These are phyloP conservation scores for Heliophila coronopifolia DNA, from an alignment of 441 rosid genomes.

Conservation along the genomic window DNA sequence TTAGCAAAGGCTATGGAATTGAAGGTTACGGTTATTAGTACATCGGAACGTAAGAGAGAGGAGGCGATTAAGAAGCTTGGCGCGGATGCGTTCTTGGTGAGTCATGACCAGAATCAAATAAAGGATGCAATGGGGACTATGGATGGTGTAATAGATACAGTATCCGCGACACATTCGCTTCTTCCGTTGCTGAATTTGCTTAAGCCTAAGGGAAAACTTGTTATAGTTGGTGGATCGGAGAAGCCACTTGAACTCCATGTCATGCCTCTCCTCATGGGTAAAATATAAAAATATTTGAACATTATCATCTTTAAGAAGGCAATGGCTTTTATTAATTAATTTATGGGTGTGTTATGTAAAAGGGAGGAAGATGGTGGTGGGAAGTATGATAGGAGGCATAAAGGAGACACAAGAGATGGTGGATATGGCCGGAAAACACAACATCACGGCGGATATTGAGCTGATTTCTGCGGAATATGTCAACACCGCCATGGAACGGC, in stretches of 20 bases:
- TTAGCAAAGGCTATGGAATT: slow-evolving; percentile 50
- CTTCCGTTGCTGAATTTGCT: slow-evolving; percentile 35
- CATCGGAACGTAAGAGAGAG: slow-evolving; percentile 39
- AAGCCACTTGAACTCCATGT: slow-evolving; percentile 45
- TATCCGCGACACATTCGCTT: slow-evolving; percentile 39
- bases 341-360: not conserved
- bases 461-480: slow-evolving; percentile 41
- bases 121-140: slow-evolving; percentile 36
- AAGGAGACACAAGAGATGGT: slow-evolving; percentile 55
- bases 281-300: too few relatives aligned
- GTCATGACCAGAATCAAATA: slow-evolving; percentile 29
- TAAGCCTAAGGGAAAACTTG: slow-evolving; percentile 38
- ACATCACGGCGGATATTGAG: slow-evolving; percentile 40
- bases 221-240: slow-evolving; percentile 37
- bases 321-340: too few relatives aligned
- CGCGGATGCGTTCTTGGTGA: slow-evolving; percentile 40
- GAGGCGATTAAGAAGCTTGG: slow-evolving; percentile 44
- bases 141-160: slow-evolving; percentile 56
- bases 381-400: slow-evolving; percentile 44
- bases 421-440: slow-evolving; percentile 41
- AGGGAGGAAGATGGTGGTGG: slow-evolving; percentile 44
- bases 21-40: slow-evolving; percentile 52
- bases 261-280: slow-evolving; percentile 33
- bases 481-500: slow-evolving; percentile 44
- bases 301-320: too few relatives aligned